Base-by-base conservation (phyloP, 768 basidiomycete species). In the Lactarius trivialis region DNA sequence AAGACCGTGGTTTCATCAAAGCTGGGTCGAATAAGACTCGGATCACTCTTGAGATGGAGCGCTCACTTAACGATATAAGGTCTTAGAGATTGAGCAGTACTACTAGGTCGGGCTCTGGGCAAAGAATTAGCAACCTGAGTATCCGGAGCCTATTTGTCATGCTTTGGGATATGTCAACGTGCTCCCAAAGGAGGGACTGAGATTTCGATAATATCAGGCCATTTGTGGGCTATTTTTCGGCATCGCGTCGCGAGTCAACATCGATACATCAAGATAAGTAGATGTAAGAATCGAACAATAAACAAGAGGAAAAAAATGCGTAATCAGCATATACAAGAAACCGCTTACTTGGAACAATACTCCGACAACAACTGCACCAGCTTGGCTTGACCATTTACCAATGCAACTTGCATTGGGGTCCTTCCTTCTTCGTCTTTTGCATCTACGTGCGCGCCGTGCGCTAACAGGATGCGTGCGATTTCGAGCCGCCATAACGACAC, bases 1-100 rank as follows among this genome's bases (percentile, higher is more conserved):
- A 88, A 72, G 84, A 84, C 2, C 85, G 86, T 70, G 85, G 85
- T 1, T 86, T 80, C 79, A 73, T 82, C 54, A 78, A 78, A 62
- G 80, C 77, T 32, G 76, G 80, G 58, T 84, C 77, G 54, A 82
- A 85, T 65, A 77, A 78, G 58, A n/a, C n/a, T n/a, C n/a, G n/a
- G n/a, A 75, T 77, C 52, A 78, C 83, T 8, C 67, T 83, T 33
- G 79, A 82, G 68, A 71, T 74, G 55, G 85, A 86, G 71, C 61
- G 83, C 12, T 71, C 64, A 2, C 85, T 83, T 65, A 85, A 85
- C 66, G 74, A 81, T n/a, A n/a, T n/a, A 61, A 76, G 19, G 76
- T 83, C 5, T 73, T 77, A 11, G 24, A 33, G 17, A 58, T 50
- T 7, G 17, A 28, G 30, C 30, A 30, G 30, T 19, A n/a, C n/a